Percentiles rank a stretch among this genome's conserved stretches.
Evolutionary conservation across 176 grass and related monocot species (phyloP).

Genomic region (bread wheat (Triticum aestivum)): DNA sequence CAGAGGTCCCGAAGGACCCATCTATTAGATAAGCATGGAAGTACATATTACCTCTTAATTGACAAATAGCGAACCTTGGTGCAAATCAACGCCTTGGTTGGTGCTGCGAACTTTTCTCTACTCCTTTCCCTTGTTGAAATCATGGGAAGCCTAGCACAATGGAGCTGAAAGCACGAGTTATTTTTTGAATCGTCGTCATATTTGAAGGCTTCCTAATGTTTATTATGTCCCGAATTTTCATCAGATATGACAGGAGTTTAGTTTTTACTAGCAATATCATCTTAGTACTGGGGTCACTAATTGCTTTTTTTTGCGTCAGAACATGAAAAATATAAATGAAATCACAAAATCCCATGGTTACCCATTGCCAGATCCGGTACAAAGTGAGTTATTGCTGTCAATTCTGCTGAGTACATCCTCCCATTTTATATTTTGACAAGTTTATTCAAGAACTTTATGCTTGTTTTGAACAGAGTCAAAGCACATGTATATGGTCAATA

Average conservation of each 20-base stretch:
- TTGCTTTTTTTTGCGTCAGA: background rate
- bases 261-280: background rate
- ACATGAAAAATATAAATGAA: background rate
- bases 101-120: too few relatives aligned
- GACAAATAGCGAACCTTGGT: too few relatives aligned
- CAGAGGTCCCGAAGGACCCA: too few relatives aligned
- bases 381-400: background rate
- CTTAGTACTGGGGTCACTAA: background rate
- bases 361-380: background rate
- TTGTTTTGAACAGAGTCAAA: background rate
- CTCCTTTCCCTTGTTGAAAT: background rate
- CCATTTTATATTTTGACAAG: background rate
- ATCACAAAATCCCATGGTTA: background rate
- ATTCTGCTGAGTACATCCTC: background rate
- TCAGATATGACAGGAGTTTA: background rate
- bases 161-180: background rate
- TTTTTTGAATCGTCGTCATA: background rate
- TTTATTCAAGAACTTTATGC: background rate
- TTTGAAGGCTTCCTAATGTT: background rate
- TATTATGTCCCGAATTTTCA: background rate
- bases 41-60: too few relatives aligned
- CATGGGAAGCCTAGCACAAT: background rate
- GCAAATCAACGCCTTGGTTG: too few relatives aligned
- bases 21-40: too few relatives aligned
- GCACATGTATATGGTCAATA: background rate